Percentiles rank a stretch among this genome's conserved stretches.
Conservation (phyloP, 306 rosid genomes). For the Medicago lupulina region DNA sequence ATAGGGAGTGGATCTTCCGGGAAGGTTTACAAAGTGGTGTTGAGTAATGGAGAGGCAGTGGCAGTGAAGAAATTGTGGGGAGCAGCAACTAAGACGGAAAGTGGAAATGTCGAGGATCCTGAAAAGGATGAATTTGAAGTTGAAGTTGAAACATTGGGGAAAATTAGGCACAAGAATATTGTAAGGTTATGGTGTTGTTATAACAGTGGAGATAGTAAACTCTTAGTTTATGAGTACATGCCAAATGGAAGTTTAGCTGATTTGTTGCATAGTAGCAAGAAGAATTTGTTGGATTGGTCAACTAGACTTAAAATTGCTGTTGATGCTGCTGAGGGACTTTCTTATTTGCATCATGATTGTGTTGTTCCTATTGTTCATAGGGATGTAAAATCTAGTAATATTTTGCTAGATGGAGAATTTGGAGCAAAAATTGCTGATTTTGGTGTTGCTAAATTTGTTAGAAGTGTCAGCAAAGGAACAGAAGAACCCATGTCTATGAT, state of each 20-base stretch:
- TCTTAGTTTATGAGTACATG: constrained; percentile 84
- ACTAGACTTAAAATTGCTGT: constrained; percentile 68
- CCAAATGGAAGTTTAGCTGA: constrained; percentile 87
- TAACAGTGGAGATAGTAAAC: constrained; percentile 62
- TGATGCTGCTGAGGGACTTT: constrained; percentile 87
- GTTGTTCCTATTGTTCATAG: constrained; percentile 80
- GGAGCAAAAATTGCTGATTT: constrained; percentile 87
- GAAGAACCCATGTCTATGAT: constrained; percentile 74
- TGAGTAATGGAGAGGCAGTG: constrained; percentile 66
- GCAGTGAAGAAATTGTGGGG: constrained; percentile 82
- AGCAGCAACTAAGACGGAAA: constrained; percentile 46
- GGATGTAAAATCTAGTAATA: constrained; percentile 80
- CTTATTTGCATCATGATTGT: constrained; percentile 84
- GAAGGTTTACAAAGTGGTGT: constrained; percentile 74
- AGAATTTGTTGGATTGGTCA: constrained; percentile 69
- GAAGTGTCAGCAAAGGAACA: constrained; percentile 49
- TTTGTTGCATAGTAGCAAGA: constrained; percentile 59
- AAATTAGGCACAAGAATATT: constrained; percentile 81
- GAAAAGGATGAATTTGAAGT: constrained; percentile 71
- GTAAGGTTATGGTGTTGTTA: constrained; percentile 84
- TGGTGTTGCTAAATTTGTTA: constrained; percentile 71
- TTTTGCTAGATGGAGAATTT: constrained; percentile 71
- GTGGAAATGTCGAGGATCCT: constrained; percentile 31
- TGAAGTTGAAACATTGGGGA: constrained; percentile 84
- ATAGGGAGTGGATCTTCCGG: constrained; percentile 83